Evolutionary conservation across 116 monocot genomes (phyloP), one percentile per base, ranked within the genome.

Genomic region (Iris pallida): DNA sequence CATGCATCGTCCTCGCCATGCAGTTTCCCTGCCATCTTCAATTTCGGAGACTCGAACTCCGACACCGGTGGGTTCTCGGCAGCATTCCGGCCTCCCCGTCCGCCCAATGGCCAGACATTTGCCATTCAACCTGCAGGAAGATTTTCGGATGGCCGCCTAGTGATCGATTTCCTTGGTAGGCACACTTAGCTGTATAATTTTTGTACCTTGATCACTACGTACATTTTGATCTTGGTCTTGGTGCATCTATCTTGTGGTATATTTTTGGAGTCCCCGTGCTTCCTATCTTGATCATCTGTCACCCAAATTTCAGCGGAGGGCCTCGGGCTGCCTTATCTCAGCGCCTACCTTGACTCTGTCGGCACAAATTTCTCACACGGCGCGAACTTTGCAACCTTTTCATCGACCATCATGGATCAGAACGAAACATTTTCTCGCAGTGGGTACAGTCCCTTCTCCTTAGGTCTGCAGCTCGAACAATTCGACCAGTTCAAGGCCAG

Each of bases 361-460:
- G 90, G 84, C n/a, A 54, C 81, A 1, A 93, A 93, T 55, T 99
- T 93, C 84, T 75, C 82, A 6, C 90, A 93, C 46, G 99, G 99
- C 20, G 90, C 88, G 55, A 93, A 99, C 70, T 99, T 99, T 52
- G 99, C 99, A 6, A 93, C 99, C 2, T 90, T 84, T 5, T 93
- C 93, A 19, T 99, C 99, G 8, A 86, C 99, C 0, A 86, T 99
- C 70, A 63, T 86, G 18, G 20, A 59, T 47, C 79, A 88, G 66
- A 93, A 99, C 72, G 72, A 72, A 12, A 90, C 86, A 6, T 18
- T 99, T 8, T 93, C 79, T 61, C 83, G 84, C 66, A 66, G 77
- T 42, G 93, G 99, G 0, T 99, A 70, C 80, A 99, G 90, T 43
- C 99, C 99, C 18, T 84, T 99, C 80, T 90, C 93, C 13, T 69